A percentile compares a stretch with the other conserved stretches of the same genome.
phyloP scores from a whole-genome alignment of 805 yeast genomes.

The Allodekkera sacchari region DNA sequence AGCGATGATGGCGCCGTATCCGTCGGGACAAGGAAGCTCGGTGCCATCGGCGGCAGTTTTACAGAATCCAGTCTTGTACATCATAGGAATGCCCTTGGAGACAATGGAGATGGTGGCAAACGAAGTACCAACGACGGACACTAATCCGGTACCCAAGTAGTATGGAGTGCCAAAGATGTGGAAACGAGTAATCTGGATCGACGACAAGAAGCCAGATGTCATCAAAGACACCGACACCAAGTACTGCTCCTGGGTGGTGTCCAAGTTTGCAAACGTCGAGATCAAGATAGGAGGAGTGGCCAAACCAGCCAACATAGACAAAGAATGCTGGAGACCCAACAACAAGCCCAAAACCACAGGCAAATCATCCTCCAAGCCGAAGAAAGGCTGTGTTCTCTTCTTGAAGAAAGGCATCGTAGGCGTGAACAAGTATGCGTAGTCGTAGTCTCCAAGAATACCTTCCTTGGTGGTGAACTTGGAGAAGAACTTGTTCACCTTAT shows the following conservation, averaged over 20 bases:
- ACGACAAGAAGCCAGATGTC: conserved; percentile 60
- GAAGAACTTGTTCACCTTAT: conserved; percentile 5
- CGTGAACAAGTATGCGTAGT: conserved; percentile 69
- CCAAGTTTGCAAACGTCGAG: conserved; percentile 53
- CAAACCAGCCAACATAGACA: conserved; percentile 90
- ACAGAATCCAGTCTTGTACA: conserved; percentile 70
- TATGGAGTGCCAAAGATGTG: conserved; percentile 66
- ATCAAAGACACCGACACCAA: conserved; percentile 68
- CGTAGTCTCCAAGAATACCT: conserved; percentile 82
- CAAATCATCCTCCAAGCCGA: conserved; percentile 70
- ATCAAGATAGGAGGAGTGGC: conserved; percentile 78
- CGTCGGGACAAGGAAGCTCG: conserved; percentile 73
- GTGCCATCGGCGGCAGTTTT: conserved; percentile 57
- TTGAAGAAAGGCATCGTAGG: conserved; percentile 68
- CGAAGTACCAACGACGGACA: conserved; percentile 87
- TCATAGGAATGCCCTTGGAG: conserved; percentile 63
- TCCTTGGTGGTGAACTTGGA: conserved; percentile 52
- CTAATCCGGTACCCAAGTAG: conserved; percentile 78
- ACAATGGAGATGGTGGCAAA: conserved; percentile 85
- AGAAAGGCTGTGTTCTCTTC: conserved; percentile 65
- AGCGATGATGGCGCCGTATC: conserved; percentile 80
- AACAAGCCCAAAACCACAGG: conserved; percentile 72
- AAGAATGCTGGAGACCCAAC: conserved; percentile 79
- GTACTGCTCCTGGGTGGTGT: conserved; percentile 42
- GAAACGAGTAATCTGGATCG: conserved; percentile 74